phyloP scores from a whole-genome alignment of 768 basidiomycete genomes.

The Suillus clintonianus region DNA sequence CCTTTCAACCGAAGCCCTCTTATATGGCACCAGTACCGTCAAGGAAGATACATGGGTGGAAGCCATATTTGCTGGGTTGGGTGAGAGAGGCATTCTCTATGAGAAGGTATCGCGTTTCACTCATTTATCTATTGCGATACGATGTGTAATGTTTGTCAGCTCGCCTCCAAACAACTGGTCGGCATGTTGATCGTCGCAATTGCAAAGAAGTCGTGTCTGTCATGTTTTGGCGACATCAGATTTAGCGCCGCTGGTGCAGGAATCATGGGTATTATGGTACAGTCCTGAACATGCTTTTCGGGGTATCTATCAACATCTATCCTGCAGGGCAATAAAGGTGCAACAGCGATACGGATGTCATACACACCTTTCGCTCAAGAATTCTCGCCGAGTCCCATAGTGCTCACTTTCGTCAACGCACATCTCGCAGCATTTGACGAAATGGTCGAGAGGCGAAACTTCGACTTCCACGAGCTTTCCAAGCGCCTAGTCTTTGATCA shows the following conservation, averaged over 20 bases:
- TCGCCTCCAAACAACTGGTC: constrained; percentile 77
- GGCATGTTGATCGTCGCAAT: constrained; percentile 79
- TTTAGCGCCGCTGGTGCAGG: constrained; percentile 65
- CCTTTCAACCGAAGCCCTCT: constrained; percentile 72
- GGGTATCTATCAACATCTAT: background rate
- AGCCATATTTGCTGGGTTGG: constrained; percentile 70
- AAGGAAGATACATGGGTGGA: constrained; percentile 72
- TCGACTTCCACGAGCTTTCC: constrained; percentile 73
- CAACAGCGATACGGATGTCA: constrained; percentile 61
- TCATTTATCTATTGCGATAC: background rate
- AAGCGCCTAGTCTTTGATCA: constrained; percentile 55
- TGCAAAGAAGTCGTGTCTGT: constrained; percentile 52
- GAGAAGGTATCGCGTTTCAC: constrained; percentile 52
- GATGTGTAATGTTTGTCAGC: constrained; percentile 37
- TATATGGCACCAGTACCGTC: constrained; percentile 64
- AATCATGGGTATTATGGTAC: constrained; percentile 78
- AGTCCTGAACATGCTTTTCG: background rate
- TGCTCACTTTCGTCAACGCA: constrained; percentile 76
- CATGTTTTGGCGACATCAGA: constrained; percentile 55
- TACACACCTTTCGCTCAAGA: constrained; percentile 47
- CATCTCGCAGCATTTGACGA: constrained; percentile 87
- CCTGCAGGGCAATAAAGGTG: constrained; percentile 82
- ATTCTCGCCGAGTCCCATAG: constrained; percentile 35
- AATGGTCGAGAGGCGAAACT: constrained; percentile 71
- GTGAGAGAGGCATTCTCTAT: constrained; percentile 61